A percentile compares a stretch with the other conserved stretches of the same genome.
These are phyloP conservation scores for Dioscorea alata DNA, from an alignment of 106 monocot genomes.

Conservation along the genomic window DNA sequence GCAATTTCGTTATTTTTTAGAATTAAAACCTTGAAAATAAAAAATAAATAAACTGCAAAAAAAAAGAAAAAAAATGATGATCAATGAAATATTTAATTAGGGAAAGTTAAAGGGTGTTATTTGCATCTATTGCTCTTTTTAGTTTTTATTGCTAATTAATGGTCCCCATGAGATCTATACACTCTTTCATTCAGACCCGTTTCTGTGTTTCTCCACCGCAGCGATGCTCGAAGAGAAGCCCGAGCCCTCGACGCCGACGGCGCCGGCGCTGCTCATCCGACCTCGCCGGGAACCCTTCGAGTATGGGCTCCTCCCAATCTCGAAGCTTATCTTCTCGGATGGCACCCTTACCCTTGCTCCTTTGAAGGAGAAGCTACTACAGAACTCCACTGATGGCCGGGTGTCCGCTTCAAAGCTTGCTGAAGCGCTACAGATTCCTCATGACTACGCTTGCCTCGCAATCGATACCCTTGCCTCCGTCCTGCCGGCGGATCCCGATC, in stretches of 20 bases:
- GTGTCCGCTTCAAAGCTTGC: constrained; percentile 33
- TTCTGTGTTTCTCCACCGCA: too few species aligned
- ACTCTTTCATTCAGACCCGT: too few species aligned
- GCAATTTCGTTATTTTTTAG: too few species aligned
- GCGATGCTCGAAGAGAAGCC: too few species aligned
- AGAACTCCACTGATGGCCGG: constrained; percentile 10
- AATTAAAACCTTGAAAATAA: too few species aligned
- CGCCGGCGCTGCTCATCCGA: constrained; percentile 29
- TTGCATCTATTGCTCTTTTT: too few species aligned
- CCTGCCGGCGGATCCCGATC: constrained; percentile 34
- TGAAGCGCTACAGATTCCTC: constrained; percentile 68
- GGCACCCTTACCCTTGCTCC: constrained; percentile 52
- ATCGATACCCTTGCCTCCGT: constrained; percentile 61
- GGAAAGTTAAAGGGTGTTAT: too few species aligned
- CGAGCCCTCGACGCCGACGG: background rate
- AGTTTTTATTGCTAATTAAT: too few species aligned
- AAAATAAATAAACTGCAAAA: too few species aligned
- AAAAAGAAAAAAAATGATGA: too few species aligned
- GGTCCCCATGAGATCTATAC: too few species aligned
- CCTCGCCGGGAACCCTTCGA: constrained; percentile 88
- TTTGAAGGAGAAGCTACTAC: constrained; percentile 45
- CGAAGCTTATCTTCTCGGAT: constrained; percentile 83
- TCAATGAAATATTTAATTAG: too few species aligned
- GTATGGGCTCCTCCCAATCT: constrained; percentile 94
- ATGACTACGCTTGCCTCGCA: constrained; percentile 45